Evolutionary conservation across 305 asterid species (phyloP), one percentile per base, ranked within the genome.

Genomic region (Nicotiana rustica): DNA sequence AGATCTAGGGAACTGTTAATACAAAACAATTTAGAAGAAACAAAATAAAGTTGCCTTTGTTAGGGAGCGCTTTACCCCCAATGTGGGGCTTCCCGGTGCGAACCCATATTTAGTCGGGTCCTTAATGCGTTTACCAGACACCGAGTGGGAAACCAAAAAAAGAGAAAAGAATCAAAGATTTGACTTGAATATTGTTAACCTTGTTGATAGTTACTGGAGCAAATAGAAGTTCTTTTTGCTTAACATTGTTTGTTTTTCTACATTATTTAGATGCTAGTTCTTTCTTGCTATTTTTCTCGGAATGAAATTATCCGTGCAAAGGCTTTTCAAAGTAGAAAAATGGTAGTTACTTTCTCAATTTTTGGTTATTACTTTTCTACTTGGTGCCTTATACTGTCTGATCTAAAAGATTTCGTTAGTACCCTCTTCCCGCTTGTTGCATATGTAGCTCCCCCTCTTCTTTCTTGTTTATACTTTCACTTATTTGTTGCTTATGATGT

Each of bases 1-100:
- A 44, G 78, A 73, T 73, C 44, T 14, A 73, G 79, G 21, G 64
- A 47, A 49, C 64, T 73, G 44, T 49, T 49, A 49, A 14, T 71
- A 25, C 21, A 3, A 21, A 73, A 21, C 62, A 73, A 52, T 73
- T 73, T 47, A 21, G 78, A 47, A 71, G 38, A 13, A 13, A 10
- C 21, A 47, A 12, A 18, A 71, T 25, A 9, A 41, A 41, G 10
- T 7, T 6, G 47, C 2, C 10, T 41, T 41, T 41, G 47, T 41
- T 7, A 41, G 47, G 2, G 10, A 41, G 47, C 47, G 10, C 10
- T 41, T 41, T 41, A 41, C 10, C 49, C 49, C 49, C 49, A 41
- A 8, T 41, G 49, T 41, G 12, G 49, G 10, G 2, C 12, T 41
- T 41, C 12, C 49, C 12, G 0, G 3, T 10, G 10, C 0, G 2